Evolutionary conservation across 768 basidiomycete species (phyloP).

Genomic region (Pleurotus pulmonarius): DNA sequence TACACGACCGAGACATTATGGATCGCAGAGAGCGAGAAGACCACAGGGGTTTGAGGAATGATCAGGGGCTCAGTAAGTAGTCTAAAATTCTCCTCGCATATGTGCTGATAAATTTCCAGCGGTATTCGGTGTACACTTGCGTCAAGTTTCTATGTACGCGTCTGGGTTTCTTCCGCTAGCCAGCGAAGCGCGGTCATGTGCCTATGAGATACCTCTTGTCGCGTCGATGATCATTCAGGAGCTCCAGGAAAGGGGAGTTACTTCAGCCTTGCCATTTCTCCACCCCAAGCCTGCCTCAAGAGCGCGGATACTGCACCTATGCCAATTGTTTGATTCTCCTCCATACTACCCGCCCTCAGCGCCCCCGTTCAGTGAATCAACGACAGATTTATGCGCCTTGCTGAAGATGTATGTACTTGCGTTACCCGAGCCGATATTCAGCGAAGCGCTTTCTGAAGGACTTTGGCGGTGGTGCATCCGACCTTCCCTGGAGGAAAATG

Average conservation of each 20-base stretch:
- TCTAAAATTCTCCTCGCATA: not conserved
- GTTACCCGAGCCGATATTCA: slow-evolving; percentile 36
- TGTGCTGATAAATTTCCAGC: not conserved
- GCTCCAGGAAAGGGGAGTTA: not conserved
- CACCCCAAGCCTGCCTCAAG: not conserved
- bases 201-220: not conserved
- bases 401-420: slow-evolving; percentile 35
- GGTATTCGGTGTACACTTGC: not conserved
- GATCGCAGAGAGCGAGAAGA: slow-evolving; percentile 1
- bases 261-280: not conserved
- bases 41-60: not conserved
- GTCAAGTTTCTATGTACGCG: slow-evolving; percentile 5
- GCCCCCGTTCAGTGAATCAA: slow-evolving; percentile 20
- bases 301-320: not conserved
- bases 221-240: not conserved
- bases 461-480: slow-evolving; percentile 32
- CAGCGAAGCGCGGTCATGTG: not conserved
- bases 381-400: slow-evolving; percentile 36
- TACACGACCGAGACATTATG: slow-evolving; percentile 3
- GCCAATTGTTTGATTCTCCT: not conserved
- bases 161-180: not conserved
- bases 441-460: slow-evolving; percentile 29
- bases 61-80: not conserved
- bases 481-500: slow-evolving; percentile 13
- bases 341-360: not conserved